Percentiles rank a stretch among this genome's conserved stretches.
These are phyloP conservation scores for Crithidia sp. DNA, from an alignment of 208 protist genomes.

Conservation along the genomic window DNA sequence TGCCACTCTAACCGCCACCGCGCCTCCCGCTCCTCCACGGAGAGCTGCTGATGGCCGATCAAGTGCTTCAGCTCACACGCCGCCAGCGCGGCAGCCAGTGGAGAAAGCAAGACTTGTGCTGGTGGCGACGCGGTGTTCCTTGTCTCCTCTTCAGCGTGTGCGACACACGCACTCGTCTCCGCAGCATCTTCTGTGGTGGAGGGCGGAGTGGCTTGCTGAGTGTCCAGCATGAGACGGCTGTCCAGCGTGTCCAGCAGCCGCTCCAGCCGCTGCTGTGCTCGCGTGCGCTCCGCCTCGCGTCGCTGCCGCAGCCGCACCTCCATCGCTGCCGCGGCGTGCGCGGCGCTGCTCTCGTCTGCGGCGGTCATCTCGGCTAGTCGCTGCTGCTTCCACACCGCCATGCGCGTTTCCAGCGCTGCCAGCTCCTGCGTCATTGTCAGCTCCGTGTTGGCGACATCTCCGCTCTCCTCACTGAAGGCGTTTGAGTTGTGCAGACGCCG, in stretches of 20 bases:
- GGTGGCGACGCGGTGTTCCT: too few species aligned
- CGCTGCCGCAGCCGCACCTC: conserved; percentile 39
- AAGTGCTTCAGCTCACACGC: conserved; percentile 33
- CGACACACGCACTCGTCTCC: not conserved
- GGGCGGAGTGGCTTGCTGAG: not conserved
- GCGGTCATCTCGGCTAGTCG: conserved; percentile 36
- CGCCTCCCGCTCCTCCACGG: conserved; percentile 26
- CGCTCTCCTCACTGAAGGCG: too few species aligned
- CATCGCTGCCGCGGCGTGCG: conserved; percentile 29
- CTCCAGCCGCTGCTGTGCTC: conserved; percentile 58
- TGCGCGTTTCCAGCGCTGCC: conserved; percentile 7
- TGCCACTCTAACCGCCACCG: conserved; percentile 13
- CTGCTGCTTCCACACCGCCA: conserved; percentile 36
- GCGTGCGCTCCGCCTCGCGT: conserved; percentile 48
- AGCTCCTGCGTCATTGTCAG: conserved; percentile 26
- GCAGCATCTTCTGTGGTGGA: not conserved
- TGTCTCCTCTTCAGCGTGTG: not conserved
- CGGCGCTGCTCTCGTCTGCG: conserved; percentile 22
- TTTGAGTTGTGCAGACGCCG: too few species aligned
- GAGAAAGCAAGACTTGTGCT: too few species aligned
- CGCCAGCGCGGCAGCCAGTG: not conserved
- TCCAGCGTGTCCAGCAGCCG: conserved; percentile 43
- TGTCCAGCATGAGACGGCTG: conserved; percentile 25
- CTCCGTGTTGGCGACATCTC: too few species aligned
- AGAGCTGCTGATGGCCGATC: conserved; percentile 21